Conservation (phyloP, 2,329 filamentous ascomycete genomes). For the Penicillium verrucosum region DNA sequence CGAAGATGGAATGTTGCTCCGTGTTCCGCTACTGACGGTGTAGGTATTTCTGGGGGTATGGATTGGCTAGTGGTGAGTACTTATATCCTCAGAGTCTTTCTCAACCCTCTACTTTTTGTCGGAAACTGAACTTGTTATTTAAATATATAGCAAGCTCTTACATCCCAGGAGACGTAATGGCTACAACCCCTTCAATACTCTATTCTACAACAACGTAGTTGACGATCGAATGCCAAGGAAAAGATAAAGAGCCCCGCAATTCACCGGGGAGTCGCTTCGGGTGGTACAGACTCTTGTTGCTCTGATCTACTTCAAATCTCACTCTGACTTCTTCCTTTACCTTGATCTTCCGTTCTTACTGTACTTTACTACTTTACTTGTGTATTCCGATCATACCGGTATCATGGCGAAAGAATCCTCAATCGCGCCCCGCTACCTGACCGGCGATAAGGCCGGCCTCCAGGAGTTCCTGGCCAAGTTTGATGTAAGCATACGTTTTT, state of each 20-base stretch:
- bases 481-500: conserved; percentile 65
- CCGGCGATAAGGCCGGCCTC: conserved; percentile 72
- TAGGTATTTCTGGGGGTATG: too few relatives aligned
- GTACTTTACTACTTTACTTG: not conserved
- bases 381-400: too few relatives aligned
- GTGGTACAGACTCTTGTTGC: conserved; percentile 6
- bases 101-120: too few relatives aligned
- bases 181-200: too few relatives aligned
- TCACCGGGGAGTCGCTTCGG: conserved; percentile 23
- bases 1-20: too few relatives aligned
- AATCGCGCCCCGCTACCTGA: conserved; percentile 59
- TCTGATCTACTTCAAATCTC: not conserved
- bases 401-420: conserved; percentile 12
- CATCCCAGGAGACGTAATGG: too few relatives aligned
- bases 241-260: conserved; percentile 13
- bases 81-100: too few relatives aligned
- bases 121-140: too few relatives aligned
- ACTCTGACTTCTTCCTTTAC: not conserved
- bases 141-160: too few relatives aligned
- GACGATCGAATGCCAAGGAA: conserved; percentile 1
- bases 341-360: not conserved
- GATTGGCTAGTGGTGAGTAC: too few relatives aligned
- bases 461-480: conserved; percentile 83
- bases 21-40: too few relatives aligned
- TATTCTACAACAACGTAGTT: too few relatives aligned